phyloP scores from a whole-genome alignment of 108 stramenopile genomes.

The Cyclostephanos tholiformis region DNA sequence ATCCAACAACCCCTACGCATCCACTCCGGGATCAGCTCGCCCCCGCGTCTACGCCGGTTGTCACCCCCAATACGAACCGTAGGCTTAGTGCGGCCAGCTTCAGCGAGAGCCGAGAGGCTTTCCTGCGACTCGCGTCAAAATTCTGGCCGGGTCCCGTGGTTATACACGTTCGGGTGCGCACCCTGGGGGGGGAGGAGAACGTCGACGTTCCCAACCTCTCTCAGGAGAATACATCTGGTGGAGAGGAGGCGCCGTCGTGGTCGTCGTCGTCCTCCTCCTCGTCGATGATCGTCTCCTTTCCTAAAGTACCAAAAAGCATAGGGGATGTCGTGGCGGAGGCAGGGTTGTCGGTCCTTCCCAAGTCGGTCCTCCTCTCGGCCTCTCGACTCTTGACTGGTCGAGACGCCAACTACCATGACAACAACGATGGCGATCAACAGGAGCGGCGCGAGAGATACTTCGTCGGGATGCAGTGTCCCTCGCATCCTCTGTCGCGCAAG shows the following conservation, averaged over 20 bases:
- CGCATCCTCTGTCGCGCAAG: conserved; percentile 35
- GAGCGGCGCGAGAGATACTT: conserved; percentile 9
- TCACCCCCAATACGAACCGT: not conserved
- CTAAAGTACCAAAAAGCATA: not conserved
- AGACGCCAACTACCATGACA: not conserved
- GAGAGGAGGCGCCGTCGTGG: not conserved
- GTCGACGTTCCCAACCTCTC: not conserved
- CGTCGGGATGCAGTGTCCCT: conserved; percentile 40
- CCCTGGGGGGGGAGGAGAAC: conserved; percentile 9
- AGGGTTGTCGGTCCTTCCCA: conserved; percentile 16
- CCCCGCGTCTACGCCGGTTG: not conserved
- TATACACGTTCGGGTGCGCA: conserved; percentile 27
- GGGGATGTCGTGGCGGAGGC: not conserved
- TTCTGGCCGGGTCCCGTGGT: conserved; percentile 49
- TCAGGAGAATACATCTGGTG: not conserved
- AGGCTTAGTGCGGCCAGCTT: conserved; percentile 26
- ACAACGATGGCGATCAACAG: not conserved
- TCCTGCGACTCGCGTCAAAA: conserved; percentile 25
- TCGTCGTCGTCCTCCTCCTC: conserved; percentile 11
- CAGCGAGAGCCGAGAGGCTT: conserved; percentile 39
- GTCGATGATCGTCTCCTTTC: not conserved
- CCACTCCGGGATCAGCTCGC: not conserved
- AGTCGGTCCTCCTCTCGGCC: conserved; percentile 14
- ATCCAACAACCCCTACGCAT: not conserved
- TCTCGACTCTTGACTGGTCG: conserved; percentile 1